Percentiles rank a stretch among this genome's conserved stretches.
phyloP scores from a whole-genome alignment of 495 filamentous ascomycete genomes.

The Tuber microsphaerosporum region DNA sequence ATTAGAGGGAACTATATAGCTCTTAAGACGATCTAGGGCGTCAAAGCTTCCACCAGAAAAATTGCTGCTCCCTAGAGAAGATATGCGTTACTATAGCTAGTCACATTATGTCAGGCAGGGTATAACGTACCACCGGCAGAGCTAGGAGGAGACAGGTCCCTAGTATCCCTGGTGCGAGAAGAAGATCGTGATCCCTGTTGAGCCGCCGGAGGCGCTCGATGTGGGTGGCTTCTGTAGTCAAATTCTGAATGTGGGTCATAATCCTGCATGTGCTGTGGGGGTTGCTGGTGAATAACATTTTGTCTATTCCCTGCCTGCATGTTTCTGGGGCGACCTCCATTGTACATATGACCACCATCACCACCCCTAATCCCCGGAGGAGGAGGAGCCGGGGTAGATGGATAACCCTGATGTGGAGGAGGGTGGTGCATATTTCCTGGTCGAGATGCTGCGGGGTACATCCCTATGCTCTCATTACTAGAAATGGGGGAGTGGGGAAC shows the following conservation, averaged over 20 bases:
- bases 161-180: constrained; percentile 25
- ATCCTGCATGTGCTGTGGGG: constrained; percentile 14
- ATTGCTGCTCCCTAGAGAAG: constrained; percentile 31
- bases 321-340: constrained; percentile 13
- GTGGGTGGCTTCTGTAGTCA: constrained; percentile 24
- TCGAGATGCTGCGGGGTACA: constrained; percentile 10
- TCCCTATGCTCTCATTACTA: constrained; percentile 31
- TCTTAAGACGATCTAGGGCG: constrained; percentile 19
- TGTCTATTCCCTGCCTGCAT: constrained; percentile 16
- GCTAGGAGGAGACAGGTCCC: constrained; percentile 30
- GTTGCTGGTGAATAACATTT: constrained; percentile 35
- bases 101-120: neutral
- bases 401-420: constrained; percentile 10
- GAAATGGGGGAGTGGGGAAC: constrained; percentile 34
- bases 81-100: constrained; percentile 12
- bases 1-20: constrained; percentile 26
- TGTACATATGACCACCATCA: constrained; percentile 15
- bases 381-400: constrained; percentile 5
- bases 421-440: constrained; percentile 4
- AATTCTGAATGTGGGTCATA: constrained; percentile 23
- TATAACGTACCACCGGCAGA: constrained; percentile 22
- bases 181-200: constrained; percentile 29
- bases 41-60: constrained; percentile 35
- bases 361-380: constrained; percentile 28
- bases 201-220: constrained; percentile 15